Evolutionary conservation across 1,139 yeast species (phyloP).

Genomic region (Wickerhamiella infanticola): DNA sequence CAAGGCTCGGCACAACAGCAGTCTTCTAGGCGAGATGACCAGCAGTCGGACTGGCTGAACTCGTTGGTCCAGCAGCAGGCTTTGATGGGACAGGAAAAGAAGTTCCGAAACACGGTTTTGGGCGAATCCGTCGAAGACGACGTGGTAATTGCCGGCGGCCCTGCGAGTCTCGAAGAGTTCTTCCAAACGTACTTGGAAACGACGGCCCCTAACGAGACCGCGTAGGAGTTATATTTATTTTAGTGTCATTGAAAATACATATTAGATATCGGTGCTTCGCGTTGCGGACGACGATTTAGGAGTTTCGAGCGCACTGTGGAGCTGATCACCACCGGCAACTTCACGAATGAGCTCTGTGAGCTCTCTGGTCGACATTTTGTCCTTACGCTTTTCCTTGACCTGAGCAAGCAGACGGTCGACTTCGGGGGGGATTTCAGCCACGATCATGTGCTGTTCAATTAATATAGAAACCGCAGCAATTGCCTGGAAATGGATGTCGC

Average conservation of each 20-base stretch:
- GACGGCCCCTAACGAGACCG: background rate
- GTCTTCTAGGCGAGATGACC: background rate
- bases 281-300: background rate
- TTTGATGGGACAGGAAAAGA: constrained; percentile 15
- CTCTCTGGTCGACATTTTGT: constrained; percentile 21
- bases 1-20: constrained; percentile 1
- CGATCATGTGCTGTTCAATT: constrained; percentile 69
- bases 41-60: constrained; percentile 13
- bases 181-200: background rate
- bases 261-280: constrained; percentile 8
- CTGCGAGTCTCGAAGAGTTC: constrained; percentile 12
- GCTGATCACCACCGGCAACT: background rate
- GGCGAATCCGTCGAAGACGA: constrained; percentile 13
- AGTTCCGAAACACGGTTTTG: constrained; percentile 10
- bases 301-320: background rate
- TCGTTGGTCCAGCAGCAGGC: constrained; percentile 12
- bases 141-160: constrained; percentile 17
- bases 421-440: constrained; percentile 56
- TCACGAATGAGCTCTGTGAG: constrained; percentile 15
- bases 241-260: background rate
- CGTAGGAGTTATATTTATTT: background rate
- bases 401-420: constrained; percentile 24
- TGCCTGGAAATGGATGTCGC: constrained; percentile 77
- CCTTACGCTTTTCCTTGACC: constrained; percentile 15
- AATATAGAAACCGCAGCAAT: constrained; percentile 81